These are phyloP conservation scores for Leptomonas pyrrhocoris DNA, from an alignment of 208 protist species.

Conservation along the genomic window DNA sequence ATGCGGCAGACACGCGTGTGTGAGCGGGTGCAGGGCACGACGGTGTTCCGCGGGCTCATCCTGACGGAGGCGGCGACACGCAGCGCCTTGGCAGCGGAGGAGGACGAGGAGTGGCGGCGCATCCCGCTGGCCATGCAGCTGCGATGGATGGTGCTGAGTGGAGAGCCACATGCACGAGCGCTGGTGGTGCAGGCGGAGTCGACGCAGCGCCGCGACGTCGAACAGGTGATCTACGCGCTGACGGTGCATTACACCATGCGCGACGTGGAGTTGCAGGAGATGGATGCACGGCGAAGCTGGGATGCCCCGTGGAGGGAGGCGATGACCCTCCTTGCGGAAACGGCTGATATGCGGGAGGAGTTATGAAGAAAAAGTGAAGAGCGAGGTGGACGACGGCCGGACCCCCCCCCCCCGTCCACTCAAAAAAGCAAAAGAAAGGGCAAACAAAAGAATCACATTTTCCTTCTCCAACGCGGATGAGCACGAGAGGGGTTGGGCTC, in stretches of 20 bases:
- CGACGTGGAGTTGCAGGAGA: conserved; percentile 44
- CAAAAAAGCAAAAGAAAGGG: background rate
- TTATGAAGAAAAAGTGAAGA: background rate
- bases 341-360: background rate
- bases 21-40: conserved; percentile 43
- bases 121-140: conserved; percentile 10
- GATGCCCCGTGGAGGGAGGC: background rate
- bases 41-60: conserved; percentile 48
- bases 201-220: background rate
- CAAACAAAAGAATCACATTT: too few relatives aligned
- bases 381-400: too few relatives aligned
- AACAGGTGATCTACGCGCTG: conserved; percentile 27
- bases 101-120: conserved; percentile 9
- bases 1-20: conserved; percentile 55
- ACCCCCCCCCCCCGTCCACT: too few relatives aligned
- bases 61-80: conserved; percentile 31
- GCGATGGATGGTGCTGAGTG: background rate
- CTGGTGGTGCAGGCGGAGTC: conserved; percentile 21
- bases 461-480: too few relatives aligned
- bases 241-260: conserved; percentile 37
- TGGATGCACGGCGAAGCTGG: conserved; percentile 20
- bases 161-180: conserved; percentile 22
- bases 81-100: conserved; percentile 17
- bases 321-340: background rate
- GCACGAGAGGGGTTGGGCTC: too few relatives aligned